Base-by-base conservation (phyloP, 75 land plant species). In the Sequoia sempervirens region DNA sequence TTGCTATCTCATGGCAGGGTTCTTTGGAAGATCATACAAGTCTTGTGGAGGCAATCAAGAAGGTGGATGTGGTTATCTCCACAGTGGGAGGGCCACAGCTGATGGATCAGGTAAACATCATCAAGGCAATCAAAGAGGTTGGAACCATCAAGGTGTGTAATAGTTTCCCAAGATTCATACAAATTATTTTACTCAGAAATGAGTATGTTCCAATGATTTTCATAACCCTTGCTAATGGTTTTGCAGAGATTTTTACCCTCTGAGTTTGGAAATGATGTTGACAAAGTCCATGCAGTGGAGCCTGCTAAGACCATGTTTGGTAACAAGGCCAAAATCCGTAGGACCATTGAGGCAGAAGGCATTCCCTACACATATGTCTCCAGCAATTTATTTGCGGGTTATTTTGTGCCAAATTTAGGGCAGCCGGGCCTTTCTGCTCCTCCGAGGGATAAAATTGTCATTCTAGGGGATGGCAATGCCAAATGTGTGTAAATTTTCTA, bases 191-290 rank as follows among this genome's bases (percentile, higher is more conserved):
- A 6, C 0, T 6, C 46, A 43, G 46, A 43, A 43, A 14, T 72
- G 32, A 36, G 34, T 73, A 43, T 43, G 46, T 43, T 43, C 7
- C 46, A 43, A 43, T 43, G 46, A 43, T 43, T 43, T 43, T 43
- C 7, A 43, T 43, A 6, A 43, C 46, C 46, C 46, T 43, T 43
- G 46, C 46, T 43, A 6, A 43, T 43, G 46, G 32, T 80, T 81
- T 81, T 81, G 82, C 82, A 93, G 94, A 86, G 94, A 56, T 93
- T 89, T 84, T 81, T 93, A 8, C 94, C 94, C 14, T 93, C 94
- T 23, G 94, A 93, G 74, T 93, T 89, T 81, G 92, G 94, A 13
- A 88, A 75, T n/a, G 94, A 93, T 86, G 89, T 87, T 53, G 94
- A 86, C 78, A 83, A 81, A 1, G 80, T 53, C 3, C 85, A 89